Evolutionary conservation across 2,329 filamentous ascomycete species (phyloP).

Genomic region (Cordyceps javanica): DNA sequence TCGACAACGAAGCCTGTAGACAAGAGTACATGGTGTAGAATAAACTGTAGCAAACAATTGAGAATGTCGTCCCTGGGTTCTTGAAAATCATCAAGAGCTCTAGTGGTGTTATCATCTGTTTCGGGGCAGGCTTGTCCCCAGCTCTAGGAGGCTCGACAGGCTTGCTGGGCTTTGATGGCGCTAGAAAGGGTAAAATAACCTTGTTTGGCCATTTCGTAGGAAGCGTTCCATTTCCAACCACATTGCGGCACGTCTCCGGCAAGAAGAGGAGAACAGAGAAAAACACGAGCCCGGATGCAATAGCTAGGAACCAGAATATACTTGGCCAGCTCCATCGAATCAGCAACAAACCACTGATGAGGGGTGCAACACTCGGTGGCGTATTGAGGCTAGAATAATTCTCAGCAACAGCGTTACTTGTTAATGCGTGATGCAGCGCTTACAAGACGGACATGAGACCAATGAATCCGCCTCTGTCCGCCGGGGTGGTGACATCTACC

Average conservation of each 20-base stretch:
- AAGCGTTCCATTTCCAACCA: not conserved
- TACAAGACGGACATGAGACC: conserved; percentile 3
- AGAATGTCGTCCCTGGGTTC: not conserved
- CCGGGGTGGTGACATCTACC: conserved; percentile 46
- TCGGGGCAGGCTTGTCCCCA: not conserved
- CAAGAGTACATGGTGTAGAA: conserved; percentile 1
- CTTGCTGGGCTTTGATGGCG: not conserved
- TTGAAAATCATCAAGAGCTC: not conserved
- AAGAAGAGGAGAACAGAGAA: not conserved
- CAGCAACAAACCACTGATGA: not conserved
- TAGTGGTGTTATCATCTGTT: not conserved
- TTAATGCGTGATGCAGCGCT: not conserved
- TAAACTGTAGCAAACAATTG: not conserved
- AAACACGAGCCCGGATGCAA: not conserved
- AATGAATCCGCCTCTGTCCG: conserved; percentile 44
- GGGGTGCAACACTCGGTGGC: not conserved
- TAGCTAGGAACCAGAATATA: not conserved
- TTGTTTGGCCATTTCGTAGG: not conserved
- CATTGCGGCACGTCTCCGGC: not conserved
- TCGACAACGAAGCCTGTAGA: not conserved
- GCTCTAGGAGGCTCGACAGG: not conserved
- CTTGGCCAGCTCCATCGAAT: conserved; percentile 1
- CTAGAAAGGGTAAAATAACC: not conserved
- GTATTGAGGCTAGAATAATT: not conserved
- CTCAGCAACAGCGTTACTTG: no score